Conservation (phyloP, 2,329 filamentous ascomycete genomes). For the Penicillium aurantiogriseum region DNA sequence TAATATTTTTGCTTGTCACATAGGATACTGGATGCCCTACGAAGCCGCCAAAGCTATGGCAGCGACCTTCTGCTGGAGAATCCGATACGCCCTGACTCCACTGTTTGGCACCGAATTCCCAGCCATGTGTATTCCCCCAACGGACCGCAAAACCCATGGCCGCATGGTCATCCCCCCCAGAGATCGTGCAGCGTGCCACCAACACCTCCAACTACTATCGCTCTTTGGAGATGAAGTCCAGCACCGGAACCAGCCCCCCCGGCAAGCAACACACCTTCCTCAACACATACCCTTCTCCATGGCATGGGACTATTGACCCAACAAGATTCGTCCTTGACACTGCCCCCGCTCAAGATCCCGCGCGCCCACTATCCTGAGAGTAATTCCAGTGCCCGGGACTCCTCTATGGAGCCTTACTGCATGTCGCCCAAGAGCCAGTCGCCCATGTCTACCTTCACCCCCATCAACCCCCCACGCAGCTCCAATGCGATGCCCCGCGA, state of each 20-base stretch:
- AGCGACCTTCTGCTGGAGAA: constrained; percentile 81
- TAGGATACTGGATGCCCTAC: constrained; percentile 97
- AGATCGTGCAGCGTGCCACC: constrained; percentile 55
- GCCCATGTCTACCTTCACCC: constrained; percentile 39
- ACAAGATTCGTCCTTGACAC: neutral
- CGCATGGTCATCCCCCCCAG: constrained; percentile 65
- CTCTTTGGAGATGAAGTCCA: constrained; percentile 27
- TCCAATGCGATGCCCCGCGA: constrained; percentile 9
- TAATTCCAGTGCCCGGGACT: constrained; percentile 43
- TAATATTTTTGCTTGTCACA: neutral
- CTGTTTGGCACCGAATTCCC: constrained; percentile 86
- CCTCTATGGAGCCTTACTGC: constrained; percentile 38
- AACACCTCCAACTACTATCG: constrained; percentile 34
- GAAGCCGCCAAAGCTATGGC: constrained; percentile 81
- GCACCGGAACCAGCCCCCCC: neutral
- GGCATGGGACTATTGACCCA: neutral
- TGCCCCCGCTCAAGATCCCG: constrained; percentile 16
- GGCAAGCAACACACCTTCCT: constrained; percentile 5
- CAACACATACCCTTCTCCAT: constrained; percentile 18
- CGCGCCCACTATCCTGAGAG: constrained; percentile 29
- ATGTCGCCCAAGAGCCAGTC: constrained; percentile 43
- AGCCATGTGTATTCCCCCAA: constrained; percentile 63
- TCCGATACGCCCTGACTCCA: constrained; percentile 82
- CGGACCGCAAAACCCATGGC: constrained; percentile 59
- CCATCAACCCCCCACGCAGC: constrained; percentile 43